phyloP scores from a whole-genome alignment of 768 basidiomycete genomes.

The Kwoniella sp. region DNA sequence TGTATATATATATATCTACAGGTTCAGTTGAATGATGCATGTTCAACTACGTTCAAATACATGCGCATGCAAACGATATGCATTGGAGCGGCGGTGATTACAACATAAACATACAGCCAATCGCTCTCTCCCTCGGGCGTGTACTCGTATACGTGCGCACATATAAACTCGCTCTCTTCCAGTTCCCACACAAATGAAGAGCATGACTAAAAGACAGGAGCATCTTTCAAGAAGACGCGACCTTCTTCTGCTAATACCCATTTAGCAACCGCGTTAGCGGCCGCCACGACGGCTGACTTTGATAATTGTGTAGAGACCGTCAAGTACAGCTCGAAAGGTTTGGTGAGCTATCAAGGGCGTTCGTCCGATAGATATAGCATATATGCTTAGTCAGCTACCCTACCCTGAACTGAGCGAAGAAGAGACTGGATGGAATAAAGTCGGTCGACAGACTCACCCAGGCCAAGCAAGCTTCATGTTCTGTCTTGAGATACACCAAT shows the following conservation, averaged over 20 bases:
- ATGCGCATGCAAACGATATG: too few relatives aligned
- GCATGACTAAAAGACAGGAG: constrained; percentile 74
- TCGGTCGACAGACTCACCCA: constrained; percentile 68
- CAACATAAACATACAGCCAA: too few relatives aligned
- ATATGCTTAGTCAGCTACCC: constrained; percentile 1
- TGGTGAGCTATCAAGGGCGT: constrained; percentile 75
- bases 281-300: constrained; percentile 81
- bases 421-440: neutral
- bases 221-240: constrained; percentile 78
- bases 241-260: constrained; percentile 91
- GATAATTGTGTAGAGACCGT: constrained; percentile 78
- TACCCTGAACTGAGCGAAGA: neutral
- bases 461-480: constrained; percentile 84
- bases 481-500: constrained; percentile 81
- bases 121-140: too few relatives aligned
- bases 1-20: too few relatives aligned
- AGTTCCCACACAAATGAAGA: too few relatives aligned
- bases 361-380: too few relatives aligned
- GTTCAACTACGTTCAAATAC: too few relatives aligned
- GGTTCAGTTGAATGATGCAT: too few relatives aligned
- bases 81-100: too few relatives aligned
- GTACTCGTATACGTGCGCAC: too few relatives aligned
- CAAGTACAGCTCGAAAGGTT: constrained; percentile 88
- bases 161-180: too few relatives aligned
- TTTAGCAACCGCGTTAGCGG: constrained; percentile 82